phyloP scores from a whole-genome alignment of 345 rosid species.

The Euclidium syriacum region DNA sequence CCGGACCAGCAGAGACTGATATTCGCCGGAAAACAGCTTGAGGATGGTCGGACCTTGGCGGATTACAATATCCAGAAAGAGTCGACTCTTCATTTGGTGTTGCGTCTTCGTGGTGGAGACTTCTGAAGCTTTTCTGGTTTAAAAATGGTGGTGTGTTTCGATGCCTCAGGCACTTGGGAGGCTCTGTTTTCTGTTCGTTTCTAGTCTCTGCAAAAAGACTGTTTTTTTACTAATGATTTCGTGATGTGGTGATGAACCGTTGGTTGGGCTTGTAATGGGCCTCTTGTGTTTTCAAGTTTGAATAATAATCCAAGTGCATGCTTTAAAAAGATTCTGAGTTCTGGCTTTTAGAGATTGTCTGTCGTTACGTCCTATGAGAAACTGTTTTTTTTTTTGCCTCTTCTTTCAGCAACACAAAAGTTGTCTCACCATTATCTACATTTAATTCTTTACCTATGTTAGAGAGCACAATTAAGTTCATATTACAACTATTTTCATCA shows the following conservation, averaged over 20 bases:
- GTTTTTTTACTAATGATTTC: background rate
- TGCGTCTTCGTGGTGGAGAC: constrained; percentile 29
- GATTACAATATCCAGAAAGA: constrained; percentile 27
- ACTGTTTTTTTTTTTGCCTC: too few species aligned
- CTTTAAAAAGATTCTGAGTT: background rate
- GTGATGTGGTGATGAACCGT: background rate
- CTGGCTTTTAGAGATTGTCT: background rate
- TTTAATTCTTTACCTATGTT: too few species aligned
- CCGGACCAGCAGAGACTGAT: constrained; percentile 18
- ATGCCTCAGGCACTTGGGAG: background rate
- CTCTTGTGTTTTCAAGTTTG: background rate
- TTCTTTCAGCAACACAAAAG: too few species aligned
- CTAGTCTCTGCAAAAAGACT: background rate
- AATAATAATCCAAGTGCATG: constrained; percentile 18
- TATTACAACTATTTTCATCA: too few species aligned
- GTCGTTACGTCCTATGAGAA: too few species aligned
- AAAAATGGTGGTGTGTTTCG: constrained; percentile 12
- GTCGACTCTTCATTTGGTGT: constrained; percentile 22
- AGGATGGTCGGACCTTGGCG: constrained; percentile 12
- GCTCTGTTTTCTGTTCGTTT: background rate
- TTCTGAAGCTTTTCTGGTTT: background rate
- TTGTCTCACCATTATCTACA: too few species aligned
- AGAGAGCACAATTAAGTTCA: too few species aligned
- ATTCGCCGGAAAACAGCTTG: constrained; percentile 19
- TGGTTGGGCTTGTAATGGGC: constrained; percentile 3